Percentiles rank a stretch among this genome's conserved stretches.
These are phyloP conservation scores for Calamus simplicifolius DNA, from an alignment of 176 grass and related monocot species.

Conservation along the genomic window DNA sequence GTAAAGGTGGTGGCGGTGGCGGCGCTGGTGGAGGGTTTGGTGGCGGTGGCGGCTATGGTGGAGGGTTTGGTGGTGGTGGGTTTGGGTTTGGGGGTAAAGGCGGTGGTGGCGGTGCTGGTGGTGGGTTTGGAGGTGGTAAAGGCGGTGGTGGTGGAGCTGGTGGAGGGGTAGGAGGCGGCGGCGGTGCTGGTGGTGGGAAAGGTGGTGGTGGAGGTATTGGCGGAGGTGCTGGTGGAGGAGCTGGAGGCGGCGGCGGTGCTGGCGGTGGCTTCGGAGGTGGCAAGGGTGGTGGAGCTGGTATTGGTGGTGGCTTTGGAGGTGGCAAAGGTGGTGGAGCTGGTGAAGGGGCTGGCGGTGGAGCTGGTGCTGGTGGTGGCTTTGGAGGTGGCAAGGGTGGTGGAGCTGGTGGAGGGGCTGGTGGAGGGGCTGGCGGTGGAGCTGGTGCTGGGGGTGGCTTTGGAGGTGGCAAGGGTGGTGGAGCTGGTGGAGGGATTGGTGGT, in stretches of 20 bases:
- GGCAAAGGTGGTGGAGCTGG: constrained; percentile 10
- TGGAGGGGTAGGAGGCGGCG: neutral
- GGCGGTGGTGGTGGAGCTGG: neutral
- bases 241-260: neutral
- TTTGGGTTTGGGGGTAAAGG: constrained; percentile 4
- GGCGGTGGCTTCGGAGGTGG: neutral
- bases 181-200: neutral
- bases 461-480: neutral
- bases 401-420: neutral
- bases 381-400: neutral
- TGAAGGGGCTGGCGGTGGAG: neutral
- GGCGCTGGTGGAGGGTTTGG: constrained; percentile 15
- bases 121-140: neutral
- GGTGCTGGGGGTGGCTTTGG: neutral
- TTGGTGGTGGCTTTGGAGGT: neutral
- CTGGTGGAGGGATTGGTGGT: neutral
- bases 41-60: constrained; percentile 11
- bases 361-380: neutral
- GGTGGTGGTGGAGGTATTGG: neutral
- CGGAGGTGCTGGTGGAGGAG: neutral
- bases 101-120: constrained; percentile 8
- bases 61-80: constrained; percentile 14
- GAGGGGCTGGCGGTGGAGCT: neutral
- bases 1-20: constrained; percentile 20
- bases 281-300: constrained; percentile 6